Evolutionary conservation across 1,284 basidiomycete genomes (phyloP), one percentile per base, ranked within the genome.

Genomic region (Agaricales sp.): DNA sequence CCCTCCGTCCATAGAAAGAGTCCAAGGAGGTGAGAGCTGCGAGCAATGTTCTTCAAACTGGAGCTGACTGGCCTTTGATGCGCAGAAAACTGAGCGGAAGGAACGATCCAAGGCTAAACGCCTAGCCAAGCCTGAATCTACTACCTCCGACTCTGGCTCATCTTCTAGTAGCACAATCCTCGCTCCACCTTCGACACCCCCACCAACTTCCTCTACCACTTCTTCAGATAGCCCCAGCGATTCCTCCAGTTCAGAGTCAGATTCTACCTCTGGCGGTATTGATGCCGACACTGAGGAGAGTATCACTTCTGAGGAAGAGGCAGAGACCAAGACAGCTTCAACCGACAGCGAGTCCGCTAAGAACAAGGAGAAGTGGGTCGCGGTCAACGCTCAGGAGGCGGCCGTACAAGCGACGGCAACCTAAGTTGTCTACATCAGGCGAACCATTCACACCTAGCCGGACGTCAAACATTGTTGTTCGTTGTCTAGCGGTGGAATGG

Each of bases 231-330:
- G 58, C 13, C 59, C 64, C 22, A 52, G 54, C 13, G 59, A 59
- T 46, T 68, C 74, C 4, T 73, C 74, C 46, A 68, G 63, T 50
- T 79, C 77, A 38, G 78, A 80, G 58, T 74, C 73, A 6, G 80
- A 79, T 55, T 70, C 64, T 48, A 76, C 68, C 57, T 78, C 72
- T 18, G 81, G 79, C 18, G 69, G 39, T 20, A 20, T 72, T 49
- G 83, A 86, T 50, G 82, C 79, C 8, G 84, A 87, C 56, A 77
- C 76, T 21, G 84, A 86, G 62, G 81, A 81, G 58, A 85, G 80
- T 56, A 66, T 82, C 54, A 80, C 82, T 3, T 84, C 84, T 45
- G 84, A 87, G 55, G 82, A 82, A 54, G 81, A 82, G 55, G 61
- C 66, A 18, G 72, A 74, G 26, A 75, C 71, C 53, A 61, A 63